These are phyloP conservation scores for Sugiyamaella novakii DNA, from an alignment of 1,139 yeast species.

Conservation along the genomic window DNA sequence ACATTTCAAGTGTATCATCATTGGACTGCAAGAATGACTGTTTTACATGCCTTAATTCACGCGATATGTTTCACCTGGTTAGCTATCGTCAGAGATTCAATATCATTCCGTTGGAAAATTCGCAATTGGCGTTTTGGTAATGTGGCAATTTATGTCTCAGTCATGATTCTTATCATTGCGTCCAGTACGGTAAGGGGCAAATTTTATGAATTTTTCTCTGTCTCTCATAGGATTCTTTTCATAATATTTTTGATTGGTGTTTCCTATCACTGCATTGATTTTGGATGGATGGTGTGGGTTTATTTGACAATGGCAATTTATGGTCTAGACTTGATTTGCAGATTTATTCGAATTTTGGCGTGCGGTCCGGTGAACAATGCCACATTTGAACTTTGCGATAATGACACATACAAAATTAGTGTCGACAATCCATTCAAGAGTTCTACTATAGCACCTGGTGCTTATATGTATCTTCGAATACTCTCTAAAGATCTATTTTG, in stretches of 20 bases:
- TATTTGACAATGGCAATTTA: conserved; percentile 45
- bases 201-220: conserved; percentile 49
- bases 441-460: conserved; percentile 17
- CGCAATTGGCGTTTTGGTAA: conserved; percentile 50
- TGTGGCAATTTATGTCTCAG: conserved; percentile 41
- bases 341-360: conserved; percentile 39
- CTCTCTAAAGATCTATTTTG: conserved; percentile 45
- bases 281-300: conserved; percentile 55
- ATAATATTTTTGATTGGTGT: conserved; percentile 49
- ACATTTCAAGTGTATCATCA: conserved; percentile 65
- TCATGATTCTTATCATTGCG: conserved; percentile 25
- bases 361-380: conserved; percentile 45
- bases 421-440: conserved; percentile 8
- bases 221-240: conserved; percentile 43
- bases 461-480: conserved; percentile 15
- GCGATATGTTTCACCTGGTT: conserved; percentile 39
- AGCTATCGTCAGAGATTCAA: conserved; percentile 44
- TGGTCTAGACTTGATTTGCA: conserved; percentile 44
- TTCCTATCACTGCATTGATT: conserved; percentile 43
- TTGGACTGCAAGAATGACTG: conserved; percentile 60
- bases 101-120: conserved; percentile 45
- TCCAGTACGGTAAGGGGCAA: conserved; percentile 36
- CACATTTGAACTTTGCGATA: conserved; percentile 37
- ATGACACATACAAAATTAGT: conserved; percentile 35
- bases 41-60: conserved; percentile 50